A percentile compares a stretch with the other conserved stretches of the same genome.
Conservation (phyloP, 495 filamentous ascomycete species). For the Neurospora tetraspora region DNA sequence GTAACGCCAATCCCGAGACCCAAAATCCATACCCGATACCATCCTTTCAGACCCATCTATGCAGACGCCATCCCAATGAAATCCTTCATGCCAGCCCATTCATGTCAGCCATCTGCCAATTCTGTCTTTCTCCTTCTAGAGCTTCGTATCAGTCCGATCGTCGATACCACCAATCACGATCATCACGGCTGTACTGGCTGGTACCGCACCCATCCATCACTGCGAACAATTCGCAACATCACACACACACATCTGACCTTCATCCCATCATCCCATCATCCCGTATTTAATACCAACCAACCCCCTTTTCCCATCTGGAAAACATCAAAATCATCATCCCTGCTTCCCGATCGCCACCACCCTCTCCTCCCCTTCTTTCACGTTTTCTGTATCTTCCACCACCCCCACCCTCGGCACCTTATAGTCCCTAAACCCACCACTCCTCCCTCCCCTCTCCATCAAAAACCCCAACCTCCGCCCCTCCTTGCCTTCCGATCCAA, state of each 20-base stretch:
- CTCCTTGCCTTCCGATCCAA: constrained; percentile 4
- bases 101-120: not conserved
- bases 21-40: not conserved
- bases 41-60: not conserved
- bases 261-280: not conserved
- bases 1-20: not conserved
- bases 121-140: not conserved
- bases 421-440: constrained; percentile 33
- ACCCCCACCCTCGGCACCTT: not conserved
- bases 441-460: constrained; percentile 26
- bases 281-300: not conserved
- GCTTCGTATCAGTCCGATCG: not conserved
- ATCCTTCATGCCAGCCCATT: not conserved
- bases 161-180: not conserved
- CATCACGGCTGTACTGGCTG: not conserved
- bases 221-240: not conserved
- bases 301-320: not conserved
- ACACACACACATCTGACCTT: not conserved
- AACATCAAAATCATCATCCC: not conserved
- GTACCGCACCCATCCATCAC: not conserved
- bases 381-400: not conserved
- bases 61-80: not conserved
- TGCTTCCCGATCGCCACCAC: not conserved
- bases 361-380: not conserved
- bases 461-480: constrained; percentile 27